Evolutionary conservation across 2,329 filamentous ascomycete species (phyloP).

Genomic region (Pestalotiopsis sp.): DNA sequence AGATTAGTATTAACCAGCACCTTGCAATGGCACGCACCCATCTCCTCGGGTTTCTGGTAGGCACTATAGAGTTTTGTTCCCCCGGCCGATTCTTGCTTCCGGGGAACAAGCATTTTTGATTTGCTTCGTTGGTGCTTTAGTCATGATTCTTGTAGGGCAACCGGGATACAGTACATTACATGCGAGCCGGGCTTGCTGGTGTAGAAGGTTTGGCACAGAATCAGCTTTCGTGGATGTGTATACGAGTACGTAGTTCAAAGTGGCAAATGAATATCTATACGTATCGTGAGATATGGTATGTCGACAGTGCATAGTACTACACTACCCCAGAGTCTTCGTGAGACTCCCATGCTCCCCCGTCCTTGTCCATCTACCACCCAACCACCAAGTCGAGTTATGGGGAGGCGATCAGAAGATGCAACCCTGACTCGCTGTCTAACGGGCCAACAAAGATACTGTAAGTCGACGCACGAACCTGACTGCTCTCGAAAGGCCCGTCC

Average conservation of each 20-base stretch:
- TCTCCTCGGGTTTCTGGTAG: not conserved
- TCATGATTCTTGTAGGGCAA: not conserved
- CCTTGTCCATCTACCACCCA: not conserved
- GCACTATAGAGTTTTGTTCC: not conserved
- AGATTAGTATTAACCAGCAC: not conserved
- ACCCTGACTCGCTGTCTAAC: not conserved
- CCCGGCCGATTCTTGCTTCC: not conserved
- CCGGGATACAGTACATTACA: too few species aligned
- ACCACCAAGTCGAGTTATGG: not conserved
- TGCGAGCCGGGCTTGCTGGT: too few species aligned
- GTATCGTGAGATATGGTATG: too few species aligned
- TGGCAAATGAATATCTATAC: too few species aligned
- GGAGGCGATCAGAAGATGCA: not conserved
- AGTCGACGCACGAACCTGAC: not conserved
- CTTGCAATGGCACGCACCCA: not conserved
- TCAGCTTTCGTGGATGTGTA: too few species aligned
- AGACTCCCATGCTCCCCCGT: not conserved
- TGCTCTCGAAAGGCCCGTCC: not conserved
- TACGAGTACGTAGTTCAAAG: too few species aligned
- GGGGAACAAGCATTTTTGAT: not conserved
- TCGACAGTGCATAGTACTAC: not conserved
- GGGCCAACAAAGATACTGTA: not conserved
- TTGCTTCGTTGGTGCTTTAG: not conserved
- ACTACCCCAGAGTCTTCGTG: conserved; percentile 1
- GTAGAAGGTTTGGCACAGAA: too few species aligned